Evolutionary conservation across 192 early-diverging fungal genomes (phyloP).

Genomic region (Coemansia sp.): DNA sequence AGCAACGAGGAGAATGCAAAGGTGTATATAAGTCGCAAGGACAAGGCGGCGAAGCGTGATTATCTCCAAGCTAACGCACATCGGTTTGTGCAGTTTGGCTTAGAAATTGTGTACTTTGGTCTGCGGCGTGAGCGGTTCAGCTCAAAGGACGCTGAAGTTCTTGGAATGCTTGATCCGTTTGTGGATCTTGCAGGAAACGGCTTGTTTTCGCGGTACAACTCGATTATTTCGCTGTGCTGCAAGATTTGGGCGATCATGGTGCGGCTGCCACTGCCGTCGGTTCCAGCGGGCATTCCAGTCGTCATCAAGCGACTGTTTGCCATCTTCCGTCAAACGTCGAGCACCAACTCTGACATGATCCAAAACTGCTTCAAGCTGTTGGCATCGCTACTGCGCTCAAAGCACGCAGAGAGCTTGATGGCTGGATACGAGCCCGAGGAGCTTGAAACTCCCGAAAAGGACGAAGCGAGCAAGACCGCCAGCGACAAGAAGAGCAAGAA

Average conservation of each 20-base stretch:
- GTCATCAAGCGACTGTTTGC: slow-evolving; percentile 78
- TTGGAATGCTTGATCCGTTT: slow-evolving; percentile 77
- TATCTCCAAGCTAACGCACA: slow-evolving; percentile 85
- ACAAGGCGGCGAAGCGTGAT: slow-evolving; percentile 61
- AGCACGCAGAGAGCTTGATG: slow-evolving; percentile 68
- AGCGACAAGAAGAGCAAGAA: slow-evolving; percentile 18
- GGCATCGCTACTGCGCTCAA: slow-evolving; percentile 72
- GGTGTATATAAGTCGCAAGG: slow-evolving; percentile 69
- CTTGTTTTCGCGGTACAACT: slow-evolving; percentile 78
- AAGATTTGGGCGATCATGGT: slow-evolving; percentile 73
- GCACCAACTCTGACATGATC: slow-evolving; percentile 64
- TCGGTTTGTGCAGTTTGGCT: slow-evolving; percentile 90
- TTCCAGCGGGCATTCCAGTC: slow-evolving; percentile 65
- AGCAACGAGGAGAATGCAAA: slow-evolving; percentile 55
- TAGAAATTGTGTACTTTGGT: slow-evolving; percentile 75
- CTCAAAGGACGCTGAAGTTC: slow-evolving; percentile 55
- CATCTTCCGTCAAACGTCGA: slow-evolving; percentile 64
- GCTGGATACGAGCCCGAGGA: slow-evolving; percentile 26
- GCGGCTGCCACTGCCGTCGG: slow-evolving; percentile 69
- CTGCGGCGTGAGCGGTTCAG: slow-evolving; percentile 64
- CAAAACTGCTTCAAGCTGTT: slow-evolving; percentile 84
- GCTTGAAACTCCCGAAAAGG: slow-evolving; percentile 7
- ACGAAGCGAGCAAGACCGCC: slow-evolving; percentile 2
- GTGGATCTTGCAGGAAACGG: slow-evolving; percentile 77
- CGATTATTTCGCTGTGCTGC: slow-evolving; percentile 65